phyloP scores from a whole-genome alignment of 495 filamentous ascomycete genomes.

The Barbatosphaeria neglecta region DNA sequence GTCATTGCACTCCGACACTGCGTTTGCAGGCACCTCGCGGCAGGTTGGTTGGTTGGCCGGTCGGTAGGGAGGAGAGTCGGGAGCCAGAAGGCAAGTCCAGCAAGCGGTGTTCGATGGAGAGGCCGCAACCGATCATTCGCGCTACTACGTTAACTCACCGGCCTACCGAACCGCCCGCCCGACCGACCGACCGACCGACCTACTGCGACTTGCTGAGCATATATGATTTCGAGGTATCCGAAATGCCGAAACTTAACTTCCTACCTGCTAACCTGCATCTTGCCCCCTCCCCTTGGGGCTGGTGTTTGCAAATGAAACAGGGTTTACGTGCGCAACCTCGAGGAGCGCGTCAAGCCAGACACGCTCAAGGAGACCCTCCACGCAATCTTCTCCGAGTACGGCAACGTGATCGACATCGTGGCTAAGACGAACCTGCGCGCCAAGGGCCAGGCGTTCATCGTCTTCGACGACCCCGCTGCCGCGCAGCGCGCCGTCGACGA shows the following conservation, averaged over 20 bases:
- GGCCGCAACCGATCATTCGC: too few relatives aligned
- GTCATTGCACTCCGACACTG: slow-evolving; percentile 57
- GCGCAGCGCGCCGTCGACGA: slow-evolving; percentile 77
- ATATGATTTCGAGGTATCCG: too few relatives aligned
- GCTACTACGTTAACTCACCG: too few relatives aligned
- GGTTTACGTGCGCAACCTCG: slow-evolving; percentile 76
- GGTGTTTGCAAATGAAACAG: slow-evolving; percentile 15
- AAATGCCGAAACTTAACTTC: too few relatives aligned
- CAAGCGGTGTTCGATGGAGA: too few relatives aligned
- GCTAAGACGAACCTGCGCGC: slow-evolving; percentile 85
- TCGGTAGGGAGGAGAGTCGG: too few relatives aligned
- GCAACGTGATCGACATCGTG: slow-evolving; percentile 80
- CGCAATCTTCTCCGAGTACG: slow-evolving; percentile 83
- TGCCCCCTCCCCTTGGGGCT: neutral
- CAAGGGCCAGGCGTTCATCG: slow-evolving; percentile 93
- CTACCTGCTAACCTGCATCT: neutral
- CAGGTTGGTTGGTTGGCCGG: too few relatives aligned
- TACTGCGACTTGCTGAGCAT: too few relatives aligned
- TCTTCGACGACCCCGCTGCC: slow-evolving; percentile 69
- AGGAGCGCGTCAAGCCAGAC: slow-evolving; percentile 81
- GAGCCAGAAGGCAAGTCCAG: too few relatives aligned
- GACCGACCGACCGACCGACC: too few relatives aligned
- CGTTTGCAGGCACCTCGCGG: slow-evolving; percentile 7
- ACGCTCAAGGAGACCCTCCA: slow-evolving; percentile 60
- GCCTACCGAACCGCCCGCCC: too few relatives aligned